Evolutionary conservation across 495 filamentous ascomycete genomes (phyloP).

Genomic region (Xylaria telfairii): DNA sequence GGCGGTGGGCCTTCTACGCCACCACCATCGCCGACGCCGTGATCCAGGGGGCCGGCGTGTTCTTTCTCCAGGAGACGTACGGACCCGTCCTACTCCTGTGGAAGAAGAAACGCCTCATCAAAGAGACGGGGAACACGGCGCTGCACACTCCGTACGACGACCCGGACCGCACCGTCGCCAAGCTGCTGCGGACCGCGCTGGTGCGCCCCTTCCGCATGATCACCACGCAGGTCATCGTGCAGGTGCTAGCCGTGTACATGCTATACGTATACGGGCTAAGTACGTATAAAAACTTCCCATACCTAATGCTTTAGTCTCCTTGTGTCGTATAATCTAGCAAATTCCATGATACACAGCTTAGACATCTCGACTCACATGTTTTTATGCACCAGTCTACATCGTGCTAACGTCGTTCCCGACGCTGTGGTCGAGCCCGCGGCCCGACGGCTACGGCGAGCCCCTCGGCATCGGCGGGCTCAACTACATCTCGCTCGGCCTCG

Average conservation of each 20-base stretch:
- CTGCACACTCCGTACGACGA: slow-evolving; percentile 70
- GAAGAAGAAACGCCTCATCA: slow-evolving; percentile 63
- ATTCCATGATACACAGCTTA: too few relatives aligned
- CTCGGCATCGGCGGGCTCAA: slow-evolving; percentile 69
- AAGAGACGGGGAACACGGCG: slow-evolving; percentile 66
- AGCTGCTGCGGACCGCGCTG: slow-evolving; percentile 53
- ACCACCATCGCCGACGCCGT: slow-evolving; percentile 66
- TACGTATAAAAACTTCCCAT: too few relatives aligned
- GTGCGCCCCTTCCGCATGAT: slow-evolving; percentile 64
- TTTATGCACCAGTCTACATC: slow-evolving; percentile 68
- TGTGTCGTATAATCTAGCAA: too few relatives aligned
- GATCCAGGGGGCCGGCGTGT: slow-evolving; percentile 68
- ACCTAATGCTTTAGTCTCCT: too few relatives aligned
- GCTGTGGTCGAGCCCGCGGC: slow-evolving; percentile 58
- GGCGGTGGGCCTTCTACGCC: slow-evolving; percentile 74
- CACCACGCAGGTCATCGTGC: slow-evolving; percentile 65
- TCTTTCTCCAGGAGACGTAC: slow-evolving; percentile 76
- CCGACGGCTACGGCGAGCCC: slow-evolving; percentile 62
- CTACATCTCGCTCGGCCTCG: slow-evolving; percentile 71
- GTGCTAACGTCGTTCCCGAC: slow-evolving; percentile 70
- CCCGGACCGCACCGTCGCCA: slow-evolving; percentile 45
- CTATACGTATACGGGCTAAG: slow-evolving; percentile 75
- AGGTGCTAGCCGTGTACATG: slow-evolving; percentile 49
- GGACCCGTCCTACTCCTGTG: slow-evolving; percentile 63
- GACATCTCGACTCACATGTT: too few relatives aligned